A percentile compares a stretch with the other conserved stretches of the same genome.
Evolutionary conservation across 768 basidiomycete species (phyloP).

Genomic region (Lenzites betulinus): DNA sequence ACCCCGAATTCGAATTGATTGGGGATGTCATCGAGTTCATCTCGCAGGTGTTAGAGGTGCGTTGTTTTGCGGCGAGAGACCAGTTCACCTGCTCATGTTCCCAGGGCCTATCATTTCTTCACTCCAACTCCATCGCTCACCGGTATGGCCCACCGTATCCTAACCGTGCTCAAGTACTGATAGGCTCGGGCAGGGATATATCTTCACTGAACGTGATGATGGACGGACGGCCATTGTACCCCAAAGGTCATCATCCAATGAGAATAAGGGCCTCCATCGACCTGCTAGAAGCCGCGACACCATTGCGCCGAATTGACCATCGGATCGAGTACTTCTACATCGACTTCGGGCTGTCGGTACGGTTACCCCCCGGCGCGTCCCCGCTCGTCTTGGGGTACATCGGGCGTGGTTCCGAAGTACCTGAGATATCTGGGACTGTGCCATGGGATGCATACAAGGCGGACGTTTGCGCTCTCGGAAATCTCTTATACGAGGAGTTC

Average conservation of each 20-base stretch:
- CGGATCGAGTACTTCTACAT: conserved; percentile 36
- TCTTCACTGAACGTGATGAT: conserved; percentile 26
- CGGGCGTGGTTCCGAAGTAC: conserved; percentile 22
- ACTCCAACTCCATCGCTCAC: conserved; percentile 27
- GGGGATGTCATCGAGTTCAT: conserved; percentile 26
- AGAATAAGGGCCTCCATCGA: conserved; percentile 35
- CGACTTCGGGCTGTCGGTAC: conserved; percentile 25
- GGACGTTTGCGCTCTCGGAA: conserved; percentile 33
- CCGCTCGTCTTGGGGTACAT: conserved; percentile 14
- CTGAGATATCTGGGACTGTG: conserved; percentile 25
- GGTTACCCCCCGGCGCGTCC: conserved; percentile 4
- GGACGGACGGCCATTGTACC: conserved; percentile 22
- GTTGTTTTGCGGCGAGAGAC: not conserved
- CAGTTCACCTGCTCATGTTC: not conserved
- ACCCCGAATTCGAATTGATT: conserved; percentile 27
- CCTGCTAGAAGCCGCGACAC: conserved; percentile 31
- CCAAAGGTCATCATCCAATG: conserved; percentile 26
- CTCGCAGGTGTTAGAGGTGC: conserved; percentile 21
- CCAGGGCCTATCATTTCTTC: conserved; percentile 31
- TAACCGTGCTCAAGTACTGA: conserved; percentile 11
- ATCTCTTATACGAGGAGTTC: conserved; percentile 27
- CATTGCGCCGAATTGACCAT: conserved; percentile 35
- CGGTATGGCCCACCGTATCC: conserved; percentile 10
- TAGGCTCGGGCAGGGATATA: conserved; percentile 12
- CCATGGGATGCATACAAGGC: conserved; percentile 35